Base-by-base conservation (phyloP, 2,329 filamentous ascomycete genomes). In the Ascochyta rabiei region DNA sequence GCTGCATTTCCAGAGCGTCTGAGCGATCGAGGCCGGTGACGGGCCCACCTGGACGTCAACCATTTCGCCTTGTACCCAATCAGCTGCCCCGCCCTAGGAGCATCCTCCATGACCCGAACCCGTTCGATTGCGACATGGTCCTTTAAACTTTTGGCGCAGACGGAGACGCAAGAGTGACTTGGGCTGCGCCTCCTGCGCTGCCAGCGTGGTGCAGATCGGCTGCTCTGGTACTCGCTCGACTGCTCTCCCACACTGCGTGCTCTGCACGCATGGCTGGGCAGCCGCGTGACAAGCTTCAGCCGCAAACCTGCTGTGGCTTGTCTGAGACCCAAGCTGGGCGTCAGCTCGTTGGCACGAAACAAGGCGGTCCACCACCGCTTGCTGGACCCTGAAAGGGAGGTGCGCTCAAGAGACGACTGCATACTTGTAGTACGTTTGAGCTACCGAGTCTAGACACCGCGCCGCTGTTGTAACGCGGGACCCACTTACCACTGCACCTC, bases 91-190 rank as follows among this genome's bases (percentile, higher is more conserved):
- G 38, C 30, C 53, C 48, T 35, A 30, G 12, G 28, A 30, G 12
- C 28, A 47, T 56, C 53, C 40, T 33, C 10, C 31, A 16, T 42
- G 33, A 8, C 16, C 21, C 42, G 19, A 16, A 30, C 33, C 43
- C 33, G 19, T 41, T 52, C 38, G 38, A 56, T 52, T 56, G 53
- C 53, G 53, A 56, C 53, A 56, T 56, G 18, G 47, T 13, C 38
- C 41, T 31, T 18, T 38, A 46, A 46, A 24, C 5, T 2, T 23
- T 23, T 23, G 21, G 21, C 42, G 46, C 47, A 24, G 18, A 40
- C 12, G 15, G 31, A 46, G 47, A 39, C 16, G 46, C 37, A 49
- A 23, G 46, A 43, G 37, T 55, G 35, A 42, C 35, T 46, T 34
- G 46, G 30, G 16, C 40, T 45, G 30, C 35, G 41, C 34, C 47